Conservation (phyloP, 139 green algal species). For the Ettlia oleoabundans region DNA sequence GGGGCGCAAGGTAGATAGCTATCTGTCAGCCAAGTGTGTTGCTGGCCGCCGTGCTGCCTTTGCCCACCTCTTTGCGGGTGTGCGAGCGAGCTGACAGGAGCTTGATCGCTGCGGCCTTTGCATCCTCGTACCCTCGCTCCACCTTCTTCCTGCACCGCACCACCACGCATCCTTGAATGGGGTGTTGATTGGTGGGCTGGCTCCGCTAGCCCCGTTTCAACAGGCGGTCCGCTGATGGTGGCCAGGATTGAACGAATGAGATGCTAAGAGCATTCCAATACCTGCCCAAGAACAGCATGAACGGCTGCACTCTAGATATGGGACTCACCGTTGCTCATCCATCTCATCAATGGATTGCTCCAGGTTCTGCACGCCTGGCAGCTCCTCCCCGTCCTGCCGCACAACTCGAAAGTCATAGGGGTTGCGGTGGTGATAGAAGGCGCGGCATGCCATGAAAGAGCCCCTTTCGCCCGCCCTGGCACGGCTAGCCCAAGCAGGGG, state of each 20-base stretch:
- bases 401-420: conserved; percentile 4
- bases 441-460: not conserved
- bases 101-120: conserved; percentile 52
- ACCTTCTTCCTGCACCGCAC: no score
- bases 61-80: conserved; percentile 33
- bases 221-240: no score
- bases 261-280: no score
- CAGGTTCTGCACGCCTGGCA: not conserved
- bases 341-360: conserved; percentile 23
- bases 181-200: no score
- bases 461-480: not conserved
- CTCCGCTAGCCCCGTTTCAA: no score
- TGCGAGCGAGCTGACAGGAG: conserved; percentile 37
- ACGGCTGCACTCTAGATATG: no score
- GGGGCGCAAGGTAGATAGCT: no score
- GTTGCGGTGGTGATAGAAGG: conserved; percentile 25
- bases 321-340: conserved; percentile 27
- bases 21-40: no score
- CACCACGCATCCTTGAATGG: no score
- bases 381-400: not conserved
- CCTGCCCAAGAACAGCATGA: no score
- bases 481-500: not conserved
- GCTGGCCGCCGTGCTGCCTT: no score
- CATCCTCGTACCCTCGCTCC: conserved; percentile 10
- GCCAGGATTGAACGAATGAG: no score